Base-by-base conservation (phyloP, 2,329 filamentous ascomycete species). In the Ophiostoma angusticollis region DNA sequence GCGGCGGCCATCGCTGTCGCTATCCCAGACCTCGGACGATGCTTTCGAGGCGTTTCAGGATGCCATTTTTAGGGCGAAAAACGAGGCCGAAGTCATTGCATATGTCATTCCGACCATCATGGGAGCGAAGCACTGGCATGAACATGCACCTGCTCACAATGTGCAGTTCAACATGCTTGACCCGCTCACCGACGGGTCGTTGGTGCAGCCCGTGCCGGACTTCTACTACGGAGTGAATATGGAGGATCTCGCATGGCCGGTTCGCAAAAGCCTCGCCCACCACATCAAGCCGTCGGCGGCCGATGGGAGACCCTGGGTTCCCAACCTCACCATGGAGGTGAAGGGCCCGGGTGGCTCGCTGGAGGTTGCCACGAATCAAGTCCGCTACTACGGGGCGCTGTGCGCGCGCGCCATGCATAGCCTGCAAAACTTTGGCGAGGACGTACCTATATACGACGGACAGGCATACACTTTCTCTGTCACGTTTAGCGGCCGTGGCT, bases 261-360 rank as follows among this genome's bases (percentile, higher is more conserved):
- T 57, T 25, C 50, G 50, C 16, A 30, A 45, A 25, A 40, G 50
- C 22, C 51, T 59, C 18, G 38, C 31, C 11, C 13, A 34, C 22
- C 44, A 51, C 22, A 54, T 62, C 27, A 45, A 60, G 21, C 60
- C 60, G 12, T 57, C 54, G 4, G 55, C 50, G 16, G 46, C 49
- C 34, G 23, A 36, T 12, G 45, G 51, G 35, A 50, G 49, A 41
- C 59, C 58, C 0, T 42, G 58, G 6, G 52, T 47, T 23, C 60
- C 59, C 3, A 64, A 65, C 47, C 60, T 64, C 41, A 65, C 66
- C 41, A 16, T 65, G 1, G 58, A 58, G 35, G 55, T 48, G 0
- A 65, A 65, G 43, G 57, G 55, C 1, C 58, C 55, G 8, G 39
- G 55, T 39, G 56, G 56, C 4, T 50, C 43, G 29, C 7, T 35